phyloP scores from a whole-genome alignment of 116 monocot genomes.

The Dioscorea cayenensis region DNA sequence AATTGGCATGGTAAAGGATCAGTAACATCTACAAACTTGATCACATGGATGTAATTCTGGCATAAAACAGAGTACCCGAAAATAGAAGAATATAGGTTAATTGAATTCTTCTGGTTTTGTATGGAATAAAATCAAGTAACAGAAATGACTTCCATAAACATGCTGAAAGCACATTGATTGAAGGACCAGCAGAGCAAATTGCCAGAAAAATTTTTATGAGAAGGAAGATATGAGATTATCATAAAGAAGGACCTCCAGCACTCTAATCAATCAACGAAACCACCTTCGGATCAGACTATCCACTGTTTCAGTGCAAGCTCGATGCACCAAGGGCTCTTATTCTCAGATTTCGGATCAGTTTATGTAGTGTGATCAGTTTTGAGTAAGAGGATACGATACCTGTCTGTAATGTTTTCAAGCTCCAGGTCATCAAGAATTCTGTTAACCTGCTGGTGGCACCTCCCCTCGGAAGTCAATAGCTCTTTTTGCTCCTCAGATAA shows the following conservation, averaged over 20 bases:
- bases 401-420: slow-evolving; percentile 72
- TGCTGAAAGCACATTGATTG: background rate
- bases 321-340: too few relatives aligned
- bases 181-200: background rate
- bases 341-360: background rate
- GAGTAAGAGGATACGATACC: slow-evolving; percentile 38
- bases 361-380: background rate
- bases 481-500: slow-evolving; percentile 55
- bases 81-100: background rate
- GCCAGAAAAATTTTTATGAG: too few relatives aligned
- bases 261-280: too few relatives aligned
- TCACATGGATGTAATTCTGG: background rate
- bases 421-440: slow-evolving; percentile 83
- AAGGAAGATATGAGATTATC: too few relatives aligned
- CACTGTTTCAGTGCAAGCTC: too few relatives aligned
- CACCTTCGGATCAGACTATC: too few relatives aligned
- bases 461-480: slow-evolving; percentile 39
- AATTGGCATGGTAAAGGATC: too few relatives aligned
- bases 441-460: slow-evolving; percentile 69
- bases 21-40: background rate
- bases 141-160: background rate
- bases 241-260: too few relatives aligned
- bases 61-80: background rate
- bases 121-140: background rate
- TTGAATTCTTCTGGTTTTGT: background rate